Evolutionary conservation across 768 basidiomycete genomes (phyloP), one percentile per base, ranked within the genome.

Genomic region (Multifurca ochricompacta): DNA sequence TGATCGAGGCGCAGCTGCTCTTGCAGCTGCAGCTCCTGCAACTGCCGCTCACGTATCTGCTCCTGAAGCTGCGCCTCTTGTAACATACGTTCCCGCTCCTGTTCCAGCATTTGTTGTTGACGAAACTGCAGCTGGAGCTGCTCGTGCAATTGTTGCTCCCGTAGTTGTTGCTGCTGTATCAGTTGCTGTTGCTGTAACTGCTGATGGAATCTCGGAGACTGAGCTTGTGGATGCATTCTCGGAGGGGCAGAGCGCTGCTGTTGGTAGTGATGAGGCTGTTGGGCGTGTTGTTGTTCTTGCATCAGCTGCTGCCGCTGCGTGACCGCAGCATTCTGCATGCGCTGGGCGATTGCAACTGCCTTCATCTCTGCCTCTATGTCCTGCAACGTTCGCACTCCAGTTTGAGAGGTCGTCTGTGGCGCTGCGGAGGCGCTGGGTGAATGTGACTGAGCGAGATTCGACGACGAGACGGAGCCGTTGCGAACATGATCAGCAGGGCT

Each of bases 301-400:
- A 53, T 36, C 42, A 62, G 56, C 63, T 40, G 64, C 59, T 79
- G 74, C 40, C 77, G 74, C 51, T 77, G 71, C 42, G 61, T 49
- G 37, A 59, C 35, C 31, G 50, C 43, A 50, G 54, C 42, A 58
- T 58, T 41, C 60, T 62, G 47, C 61, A 62, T 35, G 7, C 65
- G 66, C 46, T 66, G 63, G 25, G 64, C 63, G 3, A 56, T 60
- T 27, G 80, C 79, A 19, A 74, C 77, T 6, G 77, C 76, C n/a
- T 76, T 75, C 86, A 91, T 88, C 67, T 92, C 90, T 3, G 82
- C 79, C 63, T 92, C 90, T 54, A 92, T 83, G 60, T 92, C 90
- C 60, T 87, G 82, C 25, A 91, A 65, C 0, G 87, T 90, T 18
- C 81, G 58, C 47, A 40, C 48, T 7, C 47, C 52, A 6, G 51